A percentile compares a stretch with the other conserved stretches of the same genome.
Evolutionary conservation across 148 eudicot genomes (phyloP).

Genomic region (Rhododendron molle): DNA sequence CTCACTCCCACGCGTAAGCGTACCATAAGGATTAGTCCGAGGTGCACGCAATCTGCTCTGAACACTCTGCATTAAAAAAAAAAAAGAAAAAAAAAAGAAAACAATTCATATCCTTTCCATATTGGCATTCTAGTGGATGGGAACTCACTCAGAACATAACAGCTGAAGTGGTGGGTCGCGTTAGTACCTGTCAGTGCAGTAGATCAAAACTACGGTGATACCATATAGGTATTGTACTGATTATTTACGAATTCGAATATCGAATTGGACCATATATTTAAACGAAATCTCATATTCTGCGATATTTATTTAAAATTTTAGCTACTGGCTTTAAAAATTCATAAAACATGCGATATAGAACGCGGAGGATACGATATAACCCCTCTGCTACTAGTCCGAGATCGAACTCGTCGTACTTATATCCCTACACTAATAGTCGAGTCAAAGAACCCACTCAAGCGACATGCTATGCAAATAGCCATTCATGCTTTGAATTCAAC

Average conservation of each 20-base stretch:
- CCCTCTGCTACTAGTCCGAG: not conserved
- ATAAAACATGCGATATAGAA: not conserved
- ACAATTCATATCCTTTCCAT: not conserved
- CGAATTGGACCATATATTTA: not conserved
- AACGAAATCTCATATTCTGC: no score
- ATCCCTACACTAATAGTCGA: not conserved
- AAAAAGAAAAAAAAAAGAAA: no score
- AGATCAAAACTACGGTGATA: not conserved
- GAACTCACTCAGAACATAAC: conserved; percentile 1
- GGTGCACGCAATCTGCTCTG: not conserved
- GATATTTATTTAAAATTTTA: no score
- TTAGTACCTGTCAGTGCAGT: not conserved
- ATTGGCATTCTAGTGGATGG: not conserved
- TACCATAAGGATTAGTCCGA: no score
- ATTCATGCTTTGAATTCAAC: no score
- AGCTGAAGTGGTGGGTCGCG: not conserved
- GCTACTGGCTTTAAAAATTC: not conserved
- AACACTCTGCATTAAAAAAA: no score
- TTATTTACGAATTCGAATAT: no score
- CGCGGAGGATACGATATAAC: not conserved
- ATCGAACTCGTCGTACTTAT: no score
- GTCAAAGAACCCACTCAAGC: not conserved
- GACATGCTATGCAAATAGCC: not conserved
- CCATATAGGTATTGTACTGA: not conserved
- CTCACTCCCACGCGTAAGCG: not conserved